Evolutionary conservation across 2,329 filamentous ascomycete genomes (phyloP), one percentile per base, ranked within the genome.

Genomic region (Apiospora saccharicola): DNA sequence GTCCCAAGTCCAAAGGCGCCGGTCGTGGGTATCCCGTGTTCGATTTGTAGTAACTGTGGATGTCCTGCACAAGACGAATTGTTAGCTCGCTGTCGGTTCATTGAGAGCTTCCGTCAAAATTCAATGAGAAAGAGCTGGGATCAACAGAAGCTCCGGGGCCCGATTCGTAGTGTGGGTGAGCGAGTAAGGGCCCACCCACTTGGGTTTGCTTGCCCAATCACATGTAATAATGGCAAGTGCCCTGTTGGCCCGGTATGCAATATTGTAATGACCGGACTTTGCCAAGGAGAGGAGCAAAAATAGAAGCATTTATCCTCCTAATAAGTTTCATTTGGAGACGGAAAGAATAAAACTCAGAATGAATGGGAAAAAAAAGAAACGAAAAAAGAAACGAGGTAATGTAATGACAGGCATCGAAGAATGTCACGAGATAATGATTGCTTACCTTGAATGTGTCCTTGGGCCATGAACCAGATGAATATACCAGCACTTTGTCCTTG

Each of bases 141-240:
- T 64, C 57, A 64, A 64, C 57, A 64, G 57, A 64, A 64, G 57
- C 30, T 69, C 67, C 67, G 67, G 47, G 19, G 67, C 16, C 47
- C 26, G 41, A 22, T 13, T 30, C 8, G 34, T 14, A 14, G 30
- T 13, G 14, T 13, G 8, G 10, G 10, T 24, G n/a, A 61, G n/a
- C 53, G 19, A 49, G 46, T 16, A 12, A 24, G 43, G 43, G 12
- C 24, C 43, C n/a, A n/a, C n/a, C 43, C 46, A 30, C 43, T 34
- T 47, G 30, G 30, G 5, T 4, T 13, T 19, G 30, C 19, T 8
- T 19, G 30, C 19, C 19, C 53, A 61, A 61, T 53, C 46, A n/a
- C 49, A 51, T 51, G 49, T 51, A 51, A 51, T 24, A 49, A 51
- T 51, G 24, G 44, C 49, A 14, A 10, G n/a, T 26, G n/a, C 8